Conservation (phyloP, 1,284 basidiomycete genomes). For the Fomitopsis betulina region DNA sequence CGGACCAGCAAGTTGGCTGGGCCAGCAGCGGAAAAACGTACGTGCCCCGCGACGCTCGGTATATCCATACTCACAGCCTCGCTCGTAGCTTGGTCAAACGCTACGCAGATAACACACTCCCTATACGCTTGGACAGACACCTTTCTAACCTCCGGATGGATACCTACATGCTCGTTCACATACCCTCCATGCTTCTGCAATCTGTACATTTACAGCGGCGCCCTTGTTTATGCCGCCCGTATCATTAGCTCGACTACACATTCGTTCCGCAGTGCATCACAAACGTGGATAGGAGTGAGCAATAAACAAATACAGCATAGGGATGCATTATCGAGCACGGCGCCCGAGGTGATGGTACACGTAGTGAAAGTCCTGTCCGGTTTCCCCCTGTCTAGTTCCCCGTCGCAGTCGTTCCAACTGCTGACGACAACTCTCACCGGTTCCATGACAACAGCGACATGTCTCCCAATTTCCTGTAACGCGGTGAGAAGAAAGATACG, state of each 20-base stretch:
- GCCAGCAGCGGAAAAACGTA: conserved; percentile 52
- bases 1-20: conserved; percentile 55
- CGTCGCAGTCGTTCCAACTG: background rate
- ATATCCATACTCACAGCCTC: conserved; percentile 13
- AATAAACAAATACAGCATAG: conserved; percentile 9
- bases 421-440: conserved; percentile 30
- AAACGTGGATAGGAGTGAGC: conserved; percentile 33
- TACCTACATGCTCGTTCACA: background rate
- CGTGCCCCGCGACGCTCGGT: conserved; percentile 14
- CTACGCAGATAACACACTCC: conserved; percentile 22
- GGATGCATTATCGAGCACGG: conserved; percentile 3
- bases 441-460: conserved; percentile 90
- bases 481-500: conserved; percentile 1
- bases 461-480: conserved; percentile 66
- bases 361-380: conserved; percentile 5
- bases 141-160: background rate
- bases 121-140: background rate
- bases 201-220: background rate
- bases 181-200: background rate
- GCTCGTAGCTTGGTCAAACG: conserved; percentile 33
- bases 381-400: background rate
- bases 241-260: background rate
- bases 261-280: conserved; percentile 27
- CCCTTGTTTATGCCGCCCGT: background rate
- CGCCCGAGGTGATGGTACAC: conserved; percentile 5